phyloP scores from a whole-genome alignment of 257 asterid genomes.

The Sherardia arvensis region DNA sequence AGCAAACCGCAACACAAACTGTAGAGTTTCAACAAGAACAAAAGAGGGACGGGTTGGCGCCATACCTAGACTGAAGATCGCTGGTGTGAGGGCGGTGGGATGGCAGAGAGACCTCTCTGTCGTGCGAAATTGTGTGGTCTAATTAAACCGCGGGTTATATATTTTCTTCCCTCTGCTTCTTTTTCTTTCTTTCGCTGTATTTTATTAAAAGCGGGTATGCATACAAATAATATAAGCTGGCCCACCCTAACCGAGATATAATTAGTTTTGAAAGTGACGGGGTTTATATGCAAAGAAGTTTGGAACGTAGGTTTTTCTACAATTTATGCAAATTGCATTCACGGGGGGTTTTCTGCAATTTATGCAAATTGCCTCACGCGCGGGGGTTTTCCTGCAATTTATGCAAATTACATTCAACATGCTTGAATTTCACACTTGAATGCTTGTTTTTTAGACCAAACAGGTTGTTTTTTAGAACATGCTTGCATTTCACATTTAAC shows the following conservation, averaged over 20 bases:
- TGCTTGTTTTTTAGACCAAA: too few species aligned
- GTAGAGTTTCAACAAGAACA: background rate
- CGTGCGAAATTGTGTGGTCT: slow-evolving; percentile 9
- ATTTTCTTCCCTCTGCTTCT: background rate
- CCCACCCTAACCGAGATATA: background rate
- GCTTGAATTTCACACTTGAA: too few species aligned
- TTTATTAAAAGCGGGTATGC: background rate
- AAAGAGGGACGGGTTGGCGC: background rate
- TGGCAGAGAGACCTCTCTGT: slow-evolving; percentile 1
- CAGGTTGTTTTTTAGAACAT: too few species aligned
- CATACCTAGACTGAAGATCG: slow-evolving; percentile 11
- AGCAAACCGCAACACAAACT: background rate
- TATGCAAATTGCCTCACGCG: too few species aligned
- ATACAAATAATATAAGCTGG: background rate
- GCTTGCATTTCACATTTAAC: too few species aligned
- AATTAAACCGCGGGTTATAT: background rate
- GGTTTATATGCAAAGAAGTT: too few species aligned
- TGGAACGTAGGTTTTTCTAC: too few species aligned
- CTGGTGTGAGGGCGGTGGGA: background rate
- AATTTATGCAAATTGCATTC: too few species aligned
- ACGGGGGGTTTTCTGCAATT: too few species aligned
- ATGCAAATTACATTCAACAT: too few species aligned
- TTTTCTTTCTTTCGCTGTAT: background rate
- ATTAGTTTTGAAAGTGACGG: too few species aligned
- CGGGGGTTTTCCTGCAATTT: too few species aligned